Base-by-base conservation (phyloP, 805 yeast species). In the Kodamaea neixiangensis region DNA sequence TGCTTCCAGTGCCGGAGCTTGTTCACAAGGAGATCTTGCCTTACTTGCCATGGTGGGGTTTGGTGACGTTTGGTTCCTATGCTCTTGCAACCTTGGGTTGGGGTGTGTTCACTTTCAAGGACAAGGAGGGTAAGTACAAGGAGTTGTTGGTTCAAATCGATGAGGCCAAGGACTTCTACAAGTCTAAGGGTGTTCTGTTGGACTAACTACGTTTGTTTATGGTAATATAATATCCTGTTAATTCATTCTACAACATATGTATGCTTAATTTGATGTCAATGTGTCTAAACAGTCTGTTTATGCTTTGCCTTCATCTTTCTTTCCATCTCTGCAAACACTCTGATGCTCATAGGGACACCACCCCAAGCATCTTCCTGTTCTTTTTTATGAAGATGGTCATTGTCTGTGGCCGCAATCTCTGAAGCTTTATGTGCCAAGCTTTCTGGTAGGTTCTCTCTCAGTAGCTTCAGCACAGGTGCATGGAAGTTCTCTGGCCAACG, bases 271-370 rank as follows among this genome's bases (percentile, higher is more conserved):
- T 25, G 13, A 25, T 25, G 31, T 25, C 31, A 25, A 25, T 25
- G 31, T 13, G 11, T 42, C 35, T 38, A 21, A 20, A 17, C 45
- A 9, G 29, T 25, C 20, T 43, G 39, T 9, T 14, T 17, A 55
- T 66, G 46, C 56, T 69, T 72, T 44, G 69, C 61, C 55, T 83
- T 81, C 62, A 87, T 68, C 61, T 75, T 74, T 69, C 82, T 83
- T 67, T 92, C 97, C 47, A 90, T 82, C 58, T 87, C 86, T 1
- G 96, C 90, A 73, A 92, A 93, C 4, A 82, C 97, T 52, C 81
- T 78, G 58, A 93, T 83, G 18, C 87, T 83, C 11, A 86, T 75
- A 7, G 96, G 96, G 48, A 92, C 85, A 48, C 80, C 61, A 3
- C 64, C 67, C 79, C 79, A 74, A 2, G 65, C 56, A 13, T 61